Base-by-base conservation (phyloP, 176 grass and related monocot genomes). In the Musa troglodytarum region DNA sequence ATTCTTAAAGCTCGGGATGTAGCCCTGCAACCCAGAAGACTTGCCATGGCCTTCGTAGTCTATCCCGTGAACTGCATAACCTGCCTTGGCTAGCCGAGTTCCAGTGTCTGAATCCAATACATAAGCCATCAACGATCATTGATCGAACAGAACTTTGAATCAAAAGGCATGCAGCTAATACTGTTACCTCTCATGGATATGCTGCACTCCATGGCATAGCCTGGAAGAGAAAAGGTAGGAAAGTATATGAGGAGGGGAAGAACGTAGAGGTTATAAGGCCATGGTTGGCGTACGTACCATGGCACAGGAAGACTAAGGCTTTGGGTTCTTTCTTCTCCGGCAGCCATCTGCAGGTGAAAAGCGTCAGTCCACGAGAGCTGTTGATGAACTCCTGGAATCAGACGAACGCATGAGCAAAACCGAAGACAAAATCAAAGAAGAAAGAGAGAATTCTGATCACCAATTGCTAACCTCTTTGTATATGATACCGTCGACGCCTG, bases 41-140 rank as follows among this genome's bases (percentile, higher is more conserved):
- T 74, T 87, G 15, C 88, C 92, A 22, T 96, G 92, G 0, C 92
- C 92, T 65, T 96, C 83, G 12, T 85, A 87, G 21, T 96, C 92
- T 68, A 96, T 85, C 19, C 83, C 92, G 54, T 96, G 71, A 25
- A 96, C 77, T 8, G 69, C 79, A 25, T 91, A 91, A 25, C 86
- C 92, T 6, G 83, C 86, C 15, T 6, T 22, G 26, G 87, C 86
- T 49, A 96, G 63, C 19, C 79, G 66, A 63, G 65, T 43, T 51
- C 85, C 92, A 0, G 85, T 83, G 23, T 78, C 92, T 95, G 65
- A 19, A 70, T 81, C 28, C 54, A 64, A 50, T n/a, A 9, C 50
- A 8, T 15, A 19, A n/a, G 28, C 8, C 22, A 0, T 43, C 34
- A 43, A 43, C 34, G 4, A 43, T 43, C 3, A 6, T 43, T 43